Evolutionary conservation across 1,139 yeast species (phyloP).

Genomic region (Debaryomyces fabryi): DNA sequence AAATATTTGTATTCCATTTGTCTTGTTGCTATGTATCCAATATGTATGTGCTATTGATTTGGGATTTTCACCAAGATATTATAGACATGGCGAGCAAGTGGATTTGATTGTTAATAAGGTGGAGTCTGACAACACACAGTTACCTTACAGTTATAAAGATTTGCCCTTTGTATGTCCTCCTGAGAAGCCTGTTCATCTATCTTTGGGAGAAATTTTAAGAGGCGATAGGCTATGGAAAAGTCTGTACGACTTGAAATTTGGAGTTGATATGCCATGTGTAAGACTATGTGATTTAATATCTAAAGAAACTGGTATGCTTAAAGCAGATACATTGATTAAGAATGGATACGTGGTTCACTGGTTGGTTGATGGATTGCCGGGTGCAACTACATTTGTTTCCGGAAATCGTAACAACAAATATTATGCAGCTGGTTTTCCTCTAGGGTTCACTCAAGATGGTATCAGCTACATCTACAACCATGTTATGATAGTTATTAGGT

Average conservation of each 20-base stretch:
- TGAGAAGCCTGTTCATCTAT: conserved; percentile 63
- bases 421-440: conserved; percentile 85
- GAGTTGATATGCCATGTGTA: conserved; percentile 64
- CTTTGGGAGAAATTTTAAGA: conserved; percentile 74
- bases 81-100: conserved; percentile 60
- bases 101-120: conserved; percentile 76
- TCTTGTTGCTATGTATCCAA: conserved; percentile 4
- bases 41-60: conserved; percentile 16
- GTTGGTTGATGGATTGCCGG: conserved; percentile 84
- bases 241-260: conserved; percentile 64
- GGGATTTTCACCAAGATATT: conserved; percentile 31
- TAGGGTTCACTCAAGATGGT: conserved; percentile 66
- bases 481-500: conserved; percentile 76
- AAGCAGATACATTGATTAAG: conserved; percentile 64
- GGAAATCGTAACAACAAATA: conserved; percentile 61
- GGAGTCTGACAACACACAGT: conserved; percentile 73
- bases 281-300: conserved; percentile 63
- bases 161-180: conserved; percentile 84
- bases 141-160: conserved; percentile 79
- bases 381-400: conserved; percentile 82
- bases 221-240: conserved; percentile 84
- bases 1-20: background rate
- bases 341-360: conserved; percentile 81
- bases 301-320: conserved; percentile 48
- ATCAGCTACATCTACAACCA: conserved; percentile 73